phyloP scores from a whole-genome alignment of 345 rosid species.

The Physaria fendleri region DNA sequence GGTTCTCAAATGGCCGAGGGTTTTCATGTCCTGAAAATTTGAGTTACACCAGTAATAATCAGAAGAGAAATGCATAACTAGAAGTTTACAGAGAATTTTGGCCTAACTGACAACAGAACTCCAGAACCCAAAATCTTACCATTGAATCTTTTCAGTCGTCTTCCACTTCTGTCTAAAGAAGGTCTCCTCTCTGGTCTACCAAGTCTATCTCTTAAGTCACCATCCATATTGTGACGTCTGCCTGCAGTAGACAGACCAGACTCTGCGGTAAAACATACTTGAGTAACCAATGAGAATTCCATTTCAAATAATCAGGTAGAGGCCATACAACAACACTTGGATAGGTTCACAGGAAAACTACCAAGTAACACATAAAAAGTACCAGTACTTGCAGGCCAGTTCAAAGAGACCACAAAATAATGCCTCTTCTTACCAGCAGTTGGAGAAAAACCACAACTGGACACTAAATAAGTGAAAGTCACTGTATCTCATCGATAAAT shows the following conservation, averaged over 20 bases:
- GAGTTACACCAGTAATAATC: not conserved
- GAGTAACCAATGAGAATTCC: slow-evolving; percentile 13
- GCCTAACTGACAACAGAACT: not conserved
- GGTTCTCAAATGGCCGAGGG: slow-evolving; percentile 47
- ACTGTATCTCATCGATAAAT: slow-evolving; percentile 32
- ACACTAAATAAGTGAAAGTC: slow-evolving; percentile 23
- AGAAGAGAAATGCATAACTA: slow-evolving; percentile 10
- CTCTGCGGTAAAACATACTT: slow-evolving; percentile 28
- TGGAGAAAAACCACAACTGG: slow-evolving; percentile 37
- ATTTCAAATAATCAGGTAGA: slow-evolving; percentile 27
- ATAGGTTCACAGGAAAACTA: slow-evolving; percentile 30
- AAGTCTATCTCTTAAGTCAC: slow-evolving; percentile 81
- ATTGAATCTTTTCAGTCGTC: slow-evolving; percentile 34
- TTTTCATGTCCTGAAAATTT: slow-evolving; percentile 61
- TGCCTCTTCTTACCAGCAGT: slow-evolving; percentile 39
- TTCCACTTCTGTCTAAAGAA: slow-evolving; percentile 48
- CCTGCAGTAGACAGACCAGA: slow-evolving; percentile 44
- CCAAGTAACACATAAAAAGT: slow-evolving; percentile 43
- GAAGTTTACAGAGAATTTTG: not conserved
- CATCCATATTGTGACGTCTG: slow-evolving; percentile 45
- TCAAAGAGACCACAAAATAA: slow-evolving; percentile 44
- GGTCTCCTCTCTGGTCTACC: slow-evolving; percentile 53
- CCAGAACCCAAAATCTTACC: slow-evolving; percentile 40
- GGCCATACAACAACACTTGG: slow-evolving; percentile 11
- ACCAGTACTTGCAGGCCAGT: slow-evolving; percentile 50